Percentiles rank a stretch among this genome's conserved stretches.
Evolutionary conservation across 2,329 filamentous ascomycete genomes (phyloP).

Genomic region (Blumeria graminis): DNA sequence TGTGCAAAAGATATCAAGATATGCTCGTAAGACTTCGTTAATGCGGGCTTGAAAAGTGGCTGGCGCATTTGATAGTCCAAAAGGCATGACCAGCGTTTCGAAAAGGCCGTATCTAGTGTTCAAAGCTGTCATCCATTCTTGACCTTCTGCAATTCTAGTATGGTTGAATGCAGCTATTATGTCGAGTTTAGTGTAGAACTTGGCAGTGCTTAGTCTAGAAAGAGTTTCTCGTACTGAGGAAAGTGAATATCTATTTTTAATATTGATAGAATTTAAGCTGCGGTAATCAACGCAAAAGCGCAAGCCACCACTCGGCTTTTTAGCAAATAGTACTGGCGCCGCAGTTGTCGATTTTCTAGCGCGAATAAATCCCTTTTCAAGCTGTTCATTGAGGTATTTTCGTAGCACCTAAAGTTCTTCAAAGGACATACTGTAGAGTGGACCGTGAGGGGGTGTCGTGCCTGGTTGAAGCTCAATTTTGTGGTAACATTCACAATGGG

Average conservation of each 20-base stretch:
- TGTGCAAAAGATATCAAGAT: background rate
- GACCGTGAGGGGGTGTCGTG: background rate
- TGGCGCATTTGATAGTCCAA: slow-evolving; percentile 1
- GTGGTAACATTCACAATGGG: background rate
- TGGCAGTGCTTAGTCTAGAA: background rate
- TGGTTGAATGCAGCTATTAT: background rate
- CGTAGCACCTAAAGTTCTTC: background rate
- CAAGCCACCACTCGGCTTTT: background rate
- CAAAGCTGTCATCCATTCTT: background rate
- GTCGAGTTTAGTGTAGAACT: slow-evolving; percentile 1
- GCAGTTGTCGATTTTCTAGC: background rate
- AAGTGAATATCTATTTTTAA: background rate
- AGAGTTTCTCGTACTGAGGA: background rate
- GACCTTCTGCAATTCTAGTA: background rate
- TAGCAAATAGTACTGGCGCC: background rate
- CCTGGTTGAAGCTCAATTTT: background rate
- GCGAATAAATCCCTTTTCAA: background rate
- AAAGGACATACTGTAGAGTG: background rate
- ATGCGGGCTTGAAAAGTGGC: slow-evolving; percentile 1
- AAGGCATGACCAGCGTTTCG: slow-evolving; percentile 1
- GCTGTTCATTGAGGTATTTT: background rate
- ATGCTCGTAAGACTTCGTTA: background rate
- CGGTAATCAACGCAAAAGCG: background rate
- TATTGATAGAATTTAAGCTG: background rate
- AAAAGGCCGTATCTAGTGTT: background rate